phyloP scores from a whole-genome alignment of 768 basidiomycete species.

The Rhodosporidiobolus sp. region DNA sequence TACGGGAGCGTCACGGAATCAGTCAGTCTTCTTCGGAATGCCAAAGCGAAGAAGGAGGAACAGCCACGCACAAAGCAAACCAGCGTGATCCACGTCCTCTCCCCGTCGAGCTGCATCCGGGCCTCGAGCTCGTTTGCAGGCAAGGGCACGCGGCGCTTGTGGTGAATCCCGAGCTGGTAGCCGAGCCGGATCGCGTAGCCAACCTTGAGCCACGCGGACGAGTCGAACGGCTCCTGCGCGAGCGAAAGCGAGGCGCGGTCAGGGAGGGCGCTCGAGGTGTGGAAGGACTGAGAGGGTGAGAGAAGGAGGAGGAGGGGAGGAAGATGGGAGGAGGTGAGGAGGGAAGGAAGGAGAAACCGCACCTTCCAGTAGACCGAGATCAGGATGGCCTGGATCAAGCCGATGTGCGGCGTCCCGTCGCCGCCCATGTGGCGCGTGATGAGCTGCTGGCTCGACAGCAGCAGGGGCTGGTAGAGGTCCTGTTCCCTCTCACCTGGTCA shows the following conservation, averaged over 20 bases:
- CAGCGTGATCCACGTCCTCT: slow-evolving; percentile 17
- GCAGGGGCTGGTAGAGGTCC: slow-evolving; percentile 16
- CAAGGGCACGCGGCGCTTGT: background rate
- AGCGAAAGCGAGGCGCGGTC: background rate
- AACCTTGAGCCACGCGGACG: slow-evolving; percentile 18
- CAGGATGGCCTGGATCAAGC: slow-evolving; percentile 7
- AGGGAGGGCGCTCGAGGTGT: no score
- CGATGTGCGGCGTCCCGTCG: slow-evolving; percentile 4
- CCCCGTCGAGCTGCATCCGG: slow-evolving; percentile 5
- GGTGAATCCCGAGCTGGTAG: slow-evolving; percentile 22
- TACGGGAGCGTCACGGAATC: background rate
- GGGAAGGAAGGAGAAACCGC: background rate
- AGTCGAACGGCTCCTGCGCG: slow-evolving; percentile 16
- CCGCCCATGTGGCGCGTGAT: slow-evolving; percentile 9
- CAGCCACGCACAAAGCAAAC: background rate
- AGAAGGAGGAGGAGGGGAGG: background rate
- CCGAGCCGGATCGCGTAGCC: slow-evolving; percentile 23
- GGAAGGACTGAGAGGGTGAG: background rate
- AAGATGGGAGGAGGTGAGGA: background rate
- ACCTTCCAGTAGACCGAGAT: slow-evolving; percentile 22
- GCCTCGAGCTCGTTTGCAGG: slow-evolving; percentile 11
- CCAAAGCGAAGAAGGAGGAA: background rate
- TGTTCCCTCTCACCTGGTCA: no score
- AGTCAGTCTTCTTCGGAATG: background rate
- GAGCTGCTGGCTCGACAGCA: slow-evolving; percentile 8